A percentile compares a stretch with the other conserved stretches of the same genome.
Conservation (phyloP, 2,329 filamentous ascomycete species). For the Exserohilum turcica region DNA sequence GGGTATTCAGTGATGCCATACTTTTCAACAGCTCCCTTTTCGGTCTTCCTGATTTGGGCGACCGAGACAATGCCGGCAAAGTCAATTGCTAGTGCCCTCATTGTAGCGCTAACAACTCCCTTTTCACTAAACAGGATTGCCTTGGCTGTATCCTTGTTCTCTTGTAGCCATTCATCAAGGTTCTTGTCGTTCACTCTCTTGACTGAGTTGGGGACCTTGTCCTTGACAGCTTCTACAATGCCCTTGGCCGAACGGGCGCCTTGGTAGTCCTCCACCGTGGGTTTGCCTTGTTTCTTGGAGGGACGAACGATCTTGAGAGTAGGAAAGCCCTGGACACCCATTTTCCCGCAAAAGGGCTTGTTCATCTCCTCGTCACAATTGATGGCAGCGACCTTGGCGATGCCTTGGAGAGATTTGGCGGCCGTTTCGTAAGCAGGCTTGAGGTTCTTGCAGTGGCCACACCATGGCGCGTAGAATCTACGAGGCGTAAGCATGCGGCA, state of each 20-base stretch:
- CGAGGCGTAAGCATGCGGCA: constrained; percentile 42
- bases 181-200: constrained; percentile 79
- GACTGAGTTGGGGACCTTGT: constrained; percentile 92
- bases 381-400: constrained; percentile 92
- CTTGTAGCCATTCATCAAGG: constrained; percentile 72
- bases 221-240: constrained; percentile 83
- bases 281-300: constrained; percentile 77
- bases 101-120: constrained; percentile 79
- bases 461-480: constrained; percentile 98
- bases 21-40: constrained; percentile 70
- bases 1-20: constrained; percentile 82
- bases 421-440: constrained; percentile 96
- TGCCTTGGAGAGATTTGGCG: constrained; percentile 83
- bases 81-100: constrained; percentile 87
- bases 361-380: constrained; percentile 95
- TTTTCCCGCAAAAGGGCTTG: constrained; percentile 81
- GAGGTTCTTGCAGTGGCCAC: constrained; percentile 94
- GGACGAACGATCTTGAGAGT: constrained; percentile 93
- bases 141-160: constrained; percentile 73
- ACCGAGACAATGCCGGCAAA: constrained; percentile 80
- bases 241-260: constrained; percentile 81
- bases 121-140: constrained; percentile 94
- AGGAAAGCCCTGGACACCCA: constrained; percentile 93
- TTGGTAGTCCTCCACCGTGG: constrained; percentile 87
- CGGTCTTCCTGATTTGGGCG: constrained; percentile 83